Conservation (phyloP, 192 early-diverging fungal genomes). For the Pilaira anomala region DNA sequence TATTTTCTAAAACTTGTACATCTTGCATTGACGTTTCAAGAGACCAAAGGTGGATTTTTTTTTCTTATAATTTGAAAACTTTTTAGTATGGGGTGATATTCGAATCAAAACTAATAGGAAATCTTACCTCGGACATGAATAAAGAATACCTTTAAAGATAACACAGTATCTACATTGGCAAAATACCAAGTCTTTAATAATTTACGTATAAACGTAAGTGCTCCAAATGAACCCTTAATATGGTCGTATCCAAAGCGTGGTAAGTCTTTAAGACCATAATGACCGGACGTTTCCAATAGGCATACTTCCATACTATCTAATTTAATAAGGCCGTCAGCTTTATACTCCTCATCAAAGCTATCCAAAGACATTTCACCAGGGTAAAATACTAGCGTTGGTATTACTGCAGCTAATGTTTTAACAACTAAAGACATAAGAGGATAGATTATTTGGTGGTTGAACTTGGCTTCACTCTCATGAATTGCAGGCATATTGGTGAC, state of each 20-base stretch:
- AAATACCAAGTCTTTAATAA: constrained; percentile 1
- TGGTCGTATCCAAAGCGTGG: neutral
- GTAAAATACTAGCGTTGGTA: no score
- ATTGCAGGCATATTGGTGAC: no score
- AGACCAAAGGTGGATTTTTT: neutral
- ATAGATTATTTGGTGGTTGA: no score
- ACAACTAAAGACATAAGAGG: no score
- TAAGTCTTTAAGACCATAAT: neutral
- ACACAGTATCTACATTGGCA: neutral
- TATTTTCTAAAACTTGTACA: neutral
- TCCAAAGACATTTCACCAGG: no score
- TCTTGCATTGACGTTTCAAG: neutral
- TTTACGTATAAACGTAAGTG: neutral
- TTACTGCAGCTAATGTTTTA: no score
- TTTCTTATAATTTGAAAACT: neutral
- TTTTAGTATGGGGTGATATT: neutral
- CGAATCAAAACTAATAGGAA: neutral
- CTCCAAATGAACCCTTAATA: neutral
- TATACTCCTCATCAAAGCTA: no score
- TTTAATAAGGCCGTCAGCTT: no score
- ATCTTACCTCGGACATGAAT: neutral
- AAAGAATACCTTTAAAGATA: neutral
- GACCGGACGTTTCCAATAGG: neutral
- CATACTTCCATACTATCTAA: no score
- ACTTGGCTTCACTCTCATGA: no score